Evolutionary conservation across 164 flowering plant species (phyloP).

Genomic region (Liquidambar formosana): DNA sequence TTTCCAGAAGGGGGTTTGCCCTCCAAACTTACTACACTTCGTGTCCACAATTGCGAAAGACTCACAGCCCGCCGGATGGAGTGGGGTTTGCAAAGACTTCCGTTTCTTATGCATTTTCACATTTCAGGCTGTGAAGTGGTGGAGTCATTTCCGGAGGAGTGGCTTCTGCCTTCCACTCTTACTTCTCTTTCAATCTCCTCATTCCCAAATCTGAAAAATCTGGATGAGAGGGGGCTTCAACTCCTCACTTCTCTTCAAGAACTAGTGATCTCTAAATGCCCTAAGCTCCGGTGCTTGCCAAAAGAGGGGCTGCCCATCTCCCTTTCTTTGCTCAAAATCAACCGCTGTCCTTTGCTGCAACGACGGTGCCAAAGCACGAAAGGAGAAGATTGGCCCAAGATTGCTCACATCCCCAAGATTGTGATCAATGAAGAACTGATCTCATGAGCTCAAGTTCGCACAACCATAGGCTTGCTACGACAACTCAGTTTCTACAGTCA

Average conservation of each 20-base stretch:
- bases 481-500: no score
- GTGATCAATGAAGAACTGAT: no score
- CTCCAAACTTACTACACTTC: constrained; percentile 2
- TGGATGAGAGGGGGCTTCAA: constrained; percentile 14
- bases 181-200: neutral
- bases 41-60: neutral
- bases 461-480: no score
- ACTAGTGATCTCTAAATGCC: neutral
- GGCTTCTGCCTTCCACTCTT: constrained; percentile 13
- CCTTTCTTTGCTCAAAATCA: neutral
- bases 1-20: constrained; percentile 28
- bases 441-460: no score
- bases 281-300: neutral
- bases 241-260: constrained; percentile 10
- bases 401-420: no score
- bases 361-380: neutral
- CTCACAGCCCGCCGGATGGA: neutral
- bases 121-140: neutral
- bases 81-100: constrained; percentile 10
- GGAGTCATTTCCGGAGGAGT: constrained; percentile 17
- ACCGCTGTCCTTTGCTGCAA: neutral
- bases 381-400: no score
- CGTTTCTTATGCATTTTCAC: neutral
- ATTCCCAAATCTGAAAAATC: constrained; percentile 1
- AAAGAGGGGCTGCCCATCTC: neutral